Evolutionary conservation across 176 grass and related monocot species (phyloP), one percentile per base, ranked within the genome.

Genomic region (Aegilops bicornis): DNA sequence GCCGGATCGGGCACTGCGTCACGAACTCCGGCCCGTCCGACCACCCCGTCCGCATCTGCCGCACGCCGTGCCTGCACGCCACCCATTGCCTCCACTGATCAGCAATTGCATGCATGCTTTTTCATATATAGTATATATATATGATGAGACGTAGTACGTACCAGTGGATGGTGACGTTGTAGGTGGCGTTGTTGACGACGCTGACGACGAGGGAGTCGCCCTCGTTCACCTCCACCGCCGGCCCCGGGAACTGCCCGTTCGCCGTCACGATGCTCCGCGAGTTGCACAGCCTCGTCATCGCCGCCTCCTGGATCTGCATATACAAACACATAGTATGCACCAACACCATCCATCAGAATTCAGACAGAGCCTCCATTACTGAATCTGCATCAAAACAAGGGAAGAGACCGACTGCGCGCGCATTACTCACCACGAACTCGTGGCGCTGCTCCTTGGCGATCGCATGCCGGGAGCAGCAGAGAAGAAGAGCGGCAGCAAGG

Each of bases 1-100:
- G 92, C 20, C 87, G 30, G 78, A 98, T 91, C 12, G 97, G 97
- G 81, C 96, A 98, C 90, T 98, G 96, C 64, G 97, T 98, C 82
- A 98, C 94, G 69, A 78, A 96, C 92, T 96, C 96, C 19, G 96
- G 93, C 17, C 96, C 96, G 73, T 98, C 96, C 1, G 96, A 37
- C 96, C 96, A 98, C 15, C 82, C 96, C 45, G 96, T 98, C 35
- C 96, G 80, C 90, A 94, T 80, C 65, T 98, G 96, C 69, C 96
- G 59, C 2, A 98, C 92, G 2, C 96, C 96, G 56, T 98, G 96
- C 96, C 96, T 94, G 88, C 94, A 90, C 56, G 87, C 27, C 22
- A 43, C 10, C 42, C 42, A 58, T 58, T 58, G 91, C 94, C 48
- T 52, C 50, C 79, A 91, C 54, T 75, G 3, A 47, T 47, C 43